Evolutionary conservation across 805 yeast species (phyloP).

Genomic region (Teunomyces gatunensis): DNA sequence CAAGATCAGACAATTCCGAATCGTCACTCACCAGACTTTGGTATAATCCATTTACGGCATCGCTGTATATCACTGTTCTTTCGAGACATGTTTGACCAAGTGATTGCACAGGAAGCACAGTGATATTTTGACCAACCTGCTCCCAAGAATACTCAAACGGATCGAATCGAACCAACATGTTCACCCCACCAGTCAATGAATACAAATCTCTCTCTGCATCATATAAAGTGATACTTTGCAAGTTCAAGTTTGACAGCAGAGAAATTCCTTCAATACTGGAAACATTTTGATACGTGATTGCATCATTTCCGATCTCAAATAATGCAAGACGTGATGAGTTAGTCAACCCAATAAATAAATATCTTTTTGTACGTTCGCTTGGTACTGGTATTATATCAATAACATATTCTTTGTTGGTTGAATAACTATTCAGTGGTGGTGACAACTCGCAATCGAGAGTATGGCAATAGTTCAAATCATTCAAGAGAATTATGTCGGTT

Average conservation of each 20-base stretch:
- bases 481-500: background rate
- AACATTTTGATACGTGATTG: background rate
- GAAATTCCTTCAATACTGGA: background rate
- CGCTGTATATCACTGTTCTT: background rate
- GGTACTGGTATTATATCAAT: background rate
- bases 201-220: conserved; percentile 11
- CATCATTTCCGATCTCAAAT: background rate
- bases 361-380: background rate
- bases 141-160: background rate
- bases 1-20: background rate
- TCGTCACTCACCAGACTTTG: background rate
- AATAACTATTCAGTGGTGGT: background rate
- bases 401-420: background rate
- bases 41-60: conserved; percentile 6
- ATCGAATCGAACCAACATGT: conserved; percentile 9
- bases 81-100: background rate
- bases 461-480: background rate
- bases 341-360: conserved; percentile 2
- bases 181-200: conserved; percentile 17
- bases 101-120: background rate
- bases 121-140: background rate
- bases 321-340: background rate
- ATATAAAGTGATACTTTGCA: conserved; percentile 14
- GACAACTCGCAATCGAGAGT: background rate
- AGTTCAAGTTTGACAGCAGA: background rate